Evolutionary conservation across 495 filamentous ascomycete genomes (phyloP).

Genomic region (Parathielavia hyrcaniae): DNA sequence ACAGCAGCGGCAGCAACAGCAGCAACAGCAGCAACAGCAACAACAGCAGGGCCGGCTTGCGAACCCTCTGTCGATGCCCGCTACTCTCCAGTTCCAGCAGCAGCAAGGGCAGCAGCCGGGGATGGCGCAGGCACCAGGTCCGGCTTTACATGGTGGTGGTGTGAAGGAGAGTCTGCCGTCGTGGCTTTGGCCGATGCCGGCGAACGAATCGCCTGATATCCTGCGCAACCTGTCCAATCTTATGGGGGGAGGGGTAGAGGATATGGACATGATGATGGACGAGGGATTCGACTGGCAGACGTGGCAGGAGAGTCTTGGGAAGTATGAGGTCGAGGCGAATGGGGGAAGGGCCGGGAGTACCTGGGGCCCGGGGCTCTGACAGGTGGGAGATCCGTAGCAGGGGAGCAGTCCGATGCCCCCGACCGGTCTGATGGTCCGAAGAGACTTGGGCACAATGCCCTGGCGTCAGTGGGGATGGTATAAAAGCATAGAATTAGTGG

Average conservation of each 20-base stretch:
- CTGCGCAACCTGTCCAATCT: constrained; percentile 22
- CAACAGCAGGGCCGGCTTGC: neutral
- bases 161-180: constrained; percentile 36
- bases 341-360: constrained; percentile 21
- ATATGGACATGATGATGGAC: constrained; percentile 38
- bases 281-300: constrained; percentile 46
- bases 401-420: too few species aligned
- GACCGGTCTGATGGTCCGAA: too few species aligned
- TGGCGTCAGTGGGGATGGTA: too few species aligned
- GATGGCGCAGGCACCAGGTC: constrained; percentile 1
- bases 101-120: constrained; percentile 9
- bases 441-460: too few species aligned
- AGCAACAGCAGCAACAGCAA: too few species aligned
- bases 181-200: constrained; percentile 39
- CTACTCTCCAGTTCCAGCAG: constrained; percentile 9
- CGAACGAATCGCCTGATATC: constrained; percentile 18
- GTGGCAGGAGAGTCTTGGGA: constrained; percentile 39
- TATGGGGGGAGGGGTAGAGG: constrained; percentile 17
- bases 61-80: neutral
- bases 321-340: constrained; percentile 32
- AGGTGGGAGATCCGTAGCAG: too few species aligned
- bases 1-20: neutral
- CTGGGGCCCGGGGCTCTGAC: constrained; percentile 20
- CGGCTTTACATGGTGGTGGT: too few species aligned
- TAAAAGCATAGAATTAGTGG: too few species aligned